Percentiles rank a stretch among this genome's conserved stretches.
These are phyloP conservation scores for Danielozyma ontarioensis DNA, from an alignment of 805 yeast genomes.

Conservation along the genomic window DNA sequence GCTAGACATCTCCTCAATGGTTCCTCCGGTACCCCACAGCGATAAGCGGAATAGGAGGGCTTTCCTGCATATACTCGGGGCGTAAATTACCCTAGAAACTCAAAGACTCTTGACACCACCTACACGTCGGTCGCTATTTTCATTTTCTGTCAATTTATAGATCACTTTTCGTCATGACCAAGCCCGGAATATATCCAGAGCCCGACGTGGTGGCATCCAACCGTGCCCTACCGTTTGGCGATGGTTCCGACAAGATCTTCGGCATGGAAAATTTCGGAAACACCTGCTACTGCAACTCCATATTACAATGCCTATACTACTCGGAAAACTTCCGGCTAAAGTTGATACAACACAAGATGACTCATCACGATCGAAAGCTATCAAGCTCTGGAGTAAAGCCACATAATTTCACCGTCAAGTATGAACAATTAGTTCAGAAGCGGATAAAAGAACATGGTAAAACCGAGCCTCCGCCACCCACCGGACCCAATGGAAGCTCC, in stretches of 20 bases:
- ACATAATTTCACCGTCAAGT: conserved; percentile 34
- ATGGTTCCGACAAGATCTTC: conserved; percentile 64
- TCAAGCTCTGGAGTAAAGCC: conserved; percentile 25
- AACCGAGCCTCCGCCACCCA: conserved; percentile 2
- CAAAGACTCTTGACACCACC: no score
- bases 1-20: no score
- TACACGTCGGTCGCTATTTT: no score
- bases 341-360: conserved; percentile 26
- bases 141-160: no score
- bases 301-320: conserved; percentile 81
- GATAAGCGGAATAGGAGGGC: no score
- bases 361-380: conserved; percentile 27
- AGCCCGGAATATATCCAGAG: no score
- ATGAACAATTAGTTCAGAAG: conserved; percentile 35
- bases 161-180: no score
- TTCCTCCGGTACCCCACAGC: no score
- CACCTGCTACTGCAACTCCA: conserved; percentile 92
- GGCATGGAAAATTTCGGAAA: conserved; percentile 87
- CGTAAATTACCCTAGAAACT: no score
- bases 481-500: background rate
- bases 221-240: conserved; percentile 47
- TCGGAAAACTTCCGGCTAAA: conserved; percentile 62
- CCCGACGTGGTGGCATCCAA: background rate
- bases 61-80: no score
- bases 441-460: conserved; percentile 25